These are phyloP conservation scores for Harrya chromipes DNA, from an alignment of 768 basidiomycete species.

Conservation along the genomic window DNA sequence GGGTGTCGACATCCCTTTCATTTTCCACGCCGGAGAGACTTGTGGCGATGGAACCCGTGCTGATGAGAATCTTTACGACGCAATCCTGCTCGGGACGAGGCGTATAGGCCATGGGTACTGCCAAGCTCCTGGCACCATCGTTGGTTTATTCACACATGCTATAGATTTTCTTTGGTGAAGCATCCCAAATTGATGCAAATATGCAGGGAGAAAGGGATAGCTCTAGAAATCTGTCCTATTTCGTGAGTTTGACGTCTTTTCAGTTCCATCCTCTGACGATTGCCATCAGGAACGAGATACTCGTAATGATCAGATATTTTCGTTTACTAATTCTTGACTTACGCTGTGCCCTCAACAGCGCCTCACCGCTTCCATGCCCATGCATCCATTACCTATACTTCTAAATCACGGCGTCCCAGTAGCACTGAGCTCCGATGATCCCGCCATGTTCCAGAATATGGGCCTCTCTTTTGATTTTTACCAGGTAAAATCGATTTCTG, in stretches of 20 bases:
- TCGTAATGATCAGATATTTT: constrained; percentile 40
- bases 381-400: constrained; percentile 71
- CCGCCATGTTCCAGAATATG: constrained; percentile 73
- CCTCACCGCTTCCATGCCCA: constrained; percentile 74
- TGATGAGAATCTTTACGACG: constrained; percentile 75
- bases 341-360: constrained; percentile 39
- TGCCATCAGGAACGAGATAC: constrained; percentile 60
- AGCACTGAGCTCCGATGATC: constrained; percentile 72
- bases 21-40: constrained; percentile 81
- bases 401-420: constrained; percentile 73
- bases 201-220: constrained; percentile 60
- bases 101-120: constrained; percentile 78
- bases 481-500: constrained; percentile 44
- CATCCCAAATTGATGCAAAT: constrained; percentile 70
- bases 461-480: constrained; percentile 77
- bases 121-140: background rate
- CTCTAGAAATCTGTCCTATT: constrained; percentile 76
- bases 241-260: constrained; percentile 48
- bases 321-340: background rate
- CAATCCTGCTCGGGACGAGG: constrained; percentile 72
- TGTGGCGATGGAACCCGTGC: constrained; percentile 69
- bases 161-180: constrained; percentile 70
- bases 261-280: background rate
- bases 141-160: background rate
- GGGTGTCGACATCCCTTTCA: constrained; percentile 61